Conservation (phyloP, 108 stramenopile species). For the Nitzschia sp. region DNA sequence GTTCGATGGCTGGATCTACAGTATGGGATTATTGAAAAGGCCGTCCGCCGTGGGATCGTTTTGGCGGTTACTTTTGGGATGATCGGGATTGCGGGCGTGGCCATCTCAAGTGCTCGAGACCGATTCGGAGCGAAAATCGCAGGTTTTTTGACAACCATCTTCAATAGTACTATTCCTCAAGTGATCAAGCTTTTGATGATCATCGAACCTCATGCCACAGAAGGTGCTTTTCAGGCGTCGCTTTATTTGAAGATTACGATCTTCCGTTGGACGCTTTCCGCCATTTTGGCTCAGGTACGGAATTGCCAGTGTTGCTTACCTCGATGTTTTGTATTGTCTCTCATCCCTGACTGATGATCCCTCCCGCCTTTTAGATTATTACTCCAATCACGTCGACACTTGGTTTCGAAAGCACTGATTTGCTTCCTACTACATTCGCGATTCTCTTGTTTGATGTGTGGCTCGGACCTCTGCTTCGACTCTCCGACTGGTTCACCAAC, state of each 20-base stretch:
- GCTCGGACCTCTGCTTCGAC: slow-evolving; percentile 50
- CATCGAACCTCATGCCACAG: slow-evolving; percentile 62
- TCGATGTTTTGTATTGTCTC: not conserved
- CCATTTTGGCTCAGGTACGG: slow-evolving; percentile 24
- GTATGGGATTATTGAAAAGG: slow-evolving; percentile 11
- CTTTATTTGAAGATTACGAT: slow-evolving; percentile 79
- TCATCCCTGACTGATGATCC: not conserved
- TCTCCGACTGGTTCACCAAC: slow-evolving; percentile 53
- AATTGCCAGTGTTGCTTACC: not conserved
- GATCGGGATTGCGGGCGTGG: slow-evolving; percentile 37
- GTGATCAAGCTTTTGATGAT: slow-evolving; percentile 57
- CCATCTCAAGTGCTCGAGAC: slow-evolving; percentile 18
- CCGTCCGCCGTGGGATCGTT: slow-evolving; percentile 36
- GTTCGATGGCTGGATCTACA: slow-evolving; percentile 62
- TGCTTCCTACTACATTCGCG: slow-evolving; percentile 58
- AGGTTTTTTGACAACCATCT: slow-evolving; percentile 40
- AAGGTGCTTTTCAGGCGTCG: slow-evolving; percentile 60
- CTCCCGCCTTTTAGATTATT: slow-evolving; percentile 27
- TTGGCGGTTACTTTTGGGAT: slow-evolving; percentile 50
- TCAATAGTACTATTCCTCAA: slow-evolving; percentile 62
- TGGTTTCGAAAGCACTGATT: slow-evolving; percentile 36
- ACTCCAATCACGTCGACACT: slow-evolving; percentile 58
- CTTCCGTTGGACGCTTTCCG: slow-evolving; percentile 65
- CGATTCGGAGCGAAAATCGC: slow-evolving; percentile 26
- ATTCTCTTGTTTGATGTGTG: slow-evolving; percentile 65